These are phyloP conservation scores for Prunus mongolica DNA, from an alignment of 306 rosid genomes.

Conservation along the genomic window DNA sequence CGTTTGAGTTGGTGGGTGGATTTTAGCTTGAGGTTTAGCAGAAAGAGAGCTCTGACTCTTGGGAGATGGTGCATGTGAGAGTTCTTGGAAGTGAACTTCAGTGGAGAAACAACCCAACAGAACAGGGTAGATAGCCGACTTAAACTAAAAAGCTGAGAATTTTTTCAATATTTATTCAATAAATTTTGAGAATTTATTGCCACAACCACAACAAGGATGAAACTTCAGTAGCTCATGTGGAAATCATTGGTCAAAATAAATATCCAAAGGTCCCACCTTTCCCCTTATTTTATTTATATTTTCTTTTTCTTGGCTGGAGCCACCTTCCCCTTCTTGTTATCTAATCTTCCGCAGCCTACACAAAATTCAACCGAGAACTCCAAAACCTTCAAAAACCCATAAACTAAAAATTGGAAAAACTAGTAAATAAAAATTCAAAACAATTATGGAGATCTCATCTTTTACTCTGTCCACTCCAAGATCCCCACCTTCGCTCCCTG, in stretches of 20 bases:
- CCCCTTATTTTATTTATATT: no score
- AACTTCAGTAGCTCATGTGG: not conserved
- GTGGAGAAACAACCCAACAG: not conserved
- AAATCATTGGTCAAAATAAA: constrained; percentile 9
- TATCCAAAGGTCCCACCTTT: constrained; percentile 6
- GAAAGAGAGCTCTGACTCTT: constrained; percentile 35
- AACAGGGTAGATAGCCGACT: not conserved
- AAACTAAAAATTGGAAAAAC: not conserved
- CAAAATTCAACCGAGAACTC: constrained; percentile 16
- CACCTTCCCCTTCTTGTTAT: not conserved
- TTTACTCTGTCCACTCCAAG: constrained; percentile 40
- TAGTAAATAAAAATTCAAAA: not conserved
- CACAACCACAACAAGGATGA: not conserved
- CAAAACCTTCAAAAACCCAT: constrained; percentile 23
- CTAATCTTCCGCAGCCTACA: constrained; percentile 15
- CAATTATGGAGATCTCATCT: constrained; percentile 50
- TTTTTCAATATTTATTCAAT: no score
- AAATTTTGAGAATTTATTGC: not conserved
- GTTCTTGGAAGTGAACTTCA: not conserved
- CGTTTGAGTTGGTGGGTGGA: constrained; percentile 40
- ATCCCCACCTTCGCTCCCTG: constrained; percentile 22
- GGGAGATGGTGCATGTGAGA: constrained; percentile 36
- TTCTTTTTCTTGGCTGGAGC: not conserved
- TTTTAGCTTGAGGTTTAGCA: constrained; percentile 32
- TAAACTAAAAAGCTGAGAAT: no score